Conservation (phyloP, 805 yeast species). For the Candida piceae region DNA sequence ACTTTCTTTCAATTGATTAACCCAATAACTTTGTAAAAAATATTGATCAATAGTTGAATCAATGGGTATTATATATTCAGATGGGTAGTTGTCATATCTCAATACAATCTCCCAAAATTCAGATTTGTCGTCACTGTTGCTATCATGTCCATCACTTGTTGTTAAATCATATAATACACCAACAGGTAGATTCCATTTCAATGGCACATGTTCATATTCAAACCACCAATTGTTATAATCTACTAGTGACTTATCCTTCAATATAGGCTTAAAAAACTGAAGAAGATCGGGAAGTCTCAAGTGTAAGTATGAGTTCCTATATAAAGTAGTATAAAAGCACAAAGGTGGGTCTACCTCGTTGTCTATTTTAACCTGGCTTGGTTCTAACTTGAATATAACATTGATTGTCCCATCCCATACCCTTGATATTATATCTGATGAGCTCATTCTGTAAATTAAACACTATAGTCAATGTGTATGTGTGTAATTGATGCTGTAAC, state of each 20-base stretch:
- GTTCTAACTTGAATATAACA: constrained; percentile 30
- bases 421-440: constrained; percentile 28
- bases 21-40: constrained; percentile 49
- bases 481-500: no score
- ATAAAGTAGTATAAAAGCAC: constrained; percentile 15
- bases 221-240: constrained; percentile 50
- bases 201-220: constrained; percentile 55
- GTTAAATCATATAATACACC: constrained; percentile 57
- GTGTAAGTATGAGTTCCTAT: constrained; percentile 53
- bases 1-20: constrained; percentile 79
- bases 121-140: constrained; percentile 1
- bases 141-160: constrained; percentile 7
- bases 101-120: constrained; percentile 43
- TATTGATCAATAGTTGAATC: constrained; percentile 9
- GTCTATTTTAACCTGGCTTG: constrained; percentile 21
- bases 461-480: no score
- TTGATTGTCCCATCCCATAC: constrained; percentile 56
- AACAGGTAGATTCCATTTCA: constrained; percentile 74
- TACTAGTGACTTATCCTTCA: constrained; percentile 19
- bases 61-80: constrained; percentile 38
- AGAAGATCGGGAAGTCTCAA: constrained; percentile 34
- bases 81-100: constrained; percentile 39
- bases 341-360: no score
- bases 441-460: no score
- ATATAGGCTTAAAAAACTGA: constrained; percentile 31